Evolutionary conservation across 2,329 filamentous ascomycete genomes (phyloP), one percentile per base, ranked within the genome.

Genomic region (Neofusicoccum ribis): DNA sequence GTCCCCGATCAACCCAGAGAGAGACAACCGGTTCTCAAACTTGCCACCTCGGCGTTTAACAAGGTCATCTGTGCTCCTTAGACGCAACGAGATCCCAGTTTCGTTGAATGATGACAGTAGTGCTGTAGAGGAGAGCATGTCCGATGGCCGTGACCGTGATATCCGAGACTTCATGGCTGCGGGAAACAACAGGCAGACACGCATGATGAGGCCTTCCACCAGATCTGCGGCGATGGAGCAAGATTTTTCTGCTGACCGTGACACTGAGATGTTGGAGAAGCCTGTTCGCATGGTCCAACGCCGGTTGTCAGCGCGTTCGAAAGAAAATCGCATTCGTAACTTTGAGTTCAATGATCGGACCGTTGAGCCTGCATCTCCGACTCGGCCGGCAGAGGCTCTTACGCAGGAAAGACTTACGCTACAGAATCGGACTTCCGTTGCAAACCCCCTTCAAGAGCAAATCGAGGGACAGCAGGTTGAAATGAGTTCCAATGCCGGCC

Each of bases 101-200:
- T 14, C 17, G 6, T 15, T 23, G 17, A 61, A 52, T n/a, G 46
- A 5, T 15, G 17, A 44, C 12, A 20, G 41, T n/a, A 47, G 47
- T 44, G 43, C 56, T 6, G 15, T 27, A 20, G 46, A 68, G 17
- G 67, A 65, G 20, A 44, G 62, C 66, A 12, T 69, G 67, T 37
- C 73, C 7, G 50, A 51, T 46, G 66, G 49, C 15, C 65, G 67
- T 8, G 74, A 75, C 64, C 69, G 69, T 41, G 73, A 76, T 64
- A 76, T 77, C 46, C 68, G 74, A 39, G 70, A 74, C 5, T 76
- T 72, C 41, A 67, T 72, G 7, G 68, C 63, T 12, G 50, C 27
- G 1, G 6, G 65, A 2, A 64, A 66, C 7, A 63, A 67, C 41
- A 14, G 65, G 27, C n/a, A 56, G 23, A 36, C 4, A 66, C 60